These are phyloP conservation scores for Pythium myriotylum DNA, from an alignment of 352 stramenopile species.

Conservation along the genomic window DNA sequence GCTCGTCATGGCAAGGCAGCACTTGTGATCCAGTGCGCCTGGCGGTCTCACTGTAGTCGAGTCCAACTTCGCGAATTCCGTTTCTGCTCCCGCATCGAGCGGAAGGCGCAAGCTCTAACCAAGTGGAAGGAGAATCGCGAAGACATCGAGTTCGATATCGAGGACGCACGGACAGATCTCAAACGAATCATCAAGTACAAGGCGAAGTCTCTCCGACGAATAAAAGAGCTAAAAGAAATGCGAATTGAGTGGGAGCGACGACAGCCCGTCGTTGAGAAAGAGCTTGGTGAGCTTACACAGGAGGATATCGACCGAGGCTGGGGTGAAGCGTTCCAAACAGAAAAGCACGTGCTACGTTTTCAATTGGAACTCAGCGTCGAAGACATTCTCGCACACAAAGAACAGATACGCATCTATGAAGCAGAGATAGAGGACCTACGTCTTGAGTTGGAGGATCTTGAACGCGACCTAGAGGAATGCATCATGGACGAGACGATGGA, in stretches of 20 bases:
- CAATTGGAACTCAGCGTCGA: constrained; percentile 77
- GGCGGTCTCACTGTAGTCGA: constrained; percentile 66
- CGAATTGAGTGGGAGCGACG: constrained; percentile 80
- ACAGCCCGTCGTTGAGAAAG: constrained; percentile 73
- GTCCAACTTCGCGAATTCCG: constrained; percentile 65
- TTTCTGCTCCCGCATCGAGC: constrained; percentile 66
- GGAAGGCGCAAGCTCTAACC: constrained; percentile 57
- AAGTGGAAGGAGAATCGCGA: constrained; percentile 58
- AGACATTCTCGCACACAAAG: constrained; percentile 59
- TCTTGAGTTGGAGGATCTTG: constrained; percentile 78
- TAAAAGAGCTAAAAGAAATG: constrained; percentile 80
- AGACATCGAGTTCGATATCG: constrained; percentile 73
- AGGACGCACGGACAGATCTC: constrained; percentile 60
- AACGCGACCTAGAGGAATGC: constrained; percentile 74
- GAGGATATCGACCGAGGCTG: constrained; percentile 79
- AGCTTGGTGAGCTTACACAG: constrained; percentile 58
- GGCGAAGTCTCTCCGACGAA: constrained; percentile 63
- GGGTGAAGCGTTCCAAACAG: constrained; percentile 76
- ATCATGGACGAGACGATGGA: constrained; percentile 67
- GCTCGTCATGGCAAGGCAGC: constrained; percentile 53
- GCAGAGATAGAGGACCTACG: constrained; percentile 69
- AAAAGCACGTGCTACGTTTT: constrained; percentile 72
- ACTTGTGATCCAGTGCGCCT: constrained; percentile 70
- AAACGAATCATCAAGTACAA: constrained; percentile 80
- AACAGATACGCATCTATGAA: constrained; percentile 76